A percentile compares a stretch with the other conserved stretches of the same genome.
phyloP scores from a whole-genome alignment of 148 eudicot genomes.

The Gaultheria prostrata region DNA sequence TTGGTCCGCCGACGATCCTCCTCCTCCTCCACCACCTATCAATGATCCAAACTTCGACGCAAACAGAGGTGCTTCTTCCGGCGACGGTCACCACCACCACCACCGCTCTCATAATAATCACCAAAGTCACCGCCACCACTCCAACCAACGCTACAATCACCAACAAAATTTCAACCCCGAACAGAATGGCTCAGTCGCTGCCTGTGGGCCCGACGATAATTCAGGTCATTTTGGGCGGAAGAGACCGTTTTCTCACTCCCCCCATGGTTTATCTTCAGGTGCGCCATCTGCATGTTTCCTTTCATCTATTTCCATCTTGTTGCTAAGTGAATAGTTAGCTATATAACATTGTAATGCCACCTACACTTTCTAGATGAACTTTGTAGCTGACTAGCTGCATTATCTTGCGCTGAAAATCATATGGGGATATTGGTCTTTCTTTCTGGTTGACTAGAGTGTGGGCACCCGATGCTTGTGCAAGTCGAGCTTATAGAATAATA shows the following conservation, averaged over 20 bases:
- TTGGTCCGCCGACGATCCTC: constrained; percentile 14
- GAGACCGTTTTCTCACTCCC: constrained; percentile 14
- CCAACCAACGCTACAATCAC: constrained; percentile 9
- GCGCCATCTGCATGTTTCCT: neutral
- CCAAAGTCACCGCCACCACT: neutral
- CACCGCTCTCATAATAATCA: neutral
- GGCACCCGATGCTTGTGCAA: too few species aligned
- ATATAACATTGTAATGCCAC: too few species aligned
- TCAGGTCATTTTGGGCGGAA: neutral
- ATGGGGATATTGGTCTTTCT: too few species aligned
- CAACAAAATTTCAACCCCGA: constrained; percentile 5
- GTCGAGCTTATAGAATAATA: too few species aligned
- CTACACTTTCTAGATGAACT: neutral
- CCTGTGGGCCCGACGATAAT: neutral
- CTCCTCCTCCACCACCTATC: neutral
- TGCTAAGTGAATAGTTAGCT: too few species aligned
- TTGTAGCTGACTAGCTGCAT: too few species aligned
- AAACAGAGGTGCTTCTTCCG: neutral
- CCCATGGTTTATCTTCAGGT: neutral
- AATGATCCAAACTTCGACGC: neutral
- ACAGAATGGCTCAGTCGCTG: constrained; percentile 1
- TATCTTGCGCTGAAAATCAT: too few species aligned
- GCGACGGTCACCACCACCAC: constrained; percentile 6
- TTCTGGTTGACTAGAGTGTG: too few species aligned
- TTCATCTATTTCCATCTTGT: neutral